Base-by-base conservation (phyloP, 306 rosid species). In the Arachis stenosperma region DNA sequence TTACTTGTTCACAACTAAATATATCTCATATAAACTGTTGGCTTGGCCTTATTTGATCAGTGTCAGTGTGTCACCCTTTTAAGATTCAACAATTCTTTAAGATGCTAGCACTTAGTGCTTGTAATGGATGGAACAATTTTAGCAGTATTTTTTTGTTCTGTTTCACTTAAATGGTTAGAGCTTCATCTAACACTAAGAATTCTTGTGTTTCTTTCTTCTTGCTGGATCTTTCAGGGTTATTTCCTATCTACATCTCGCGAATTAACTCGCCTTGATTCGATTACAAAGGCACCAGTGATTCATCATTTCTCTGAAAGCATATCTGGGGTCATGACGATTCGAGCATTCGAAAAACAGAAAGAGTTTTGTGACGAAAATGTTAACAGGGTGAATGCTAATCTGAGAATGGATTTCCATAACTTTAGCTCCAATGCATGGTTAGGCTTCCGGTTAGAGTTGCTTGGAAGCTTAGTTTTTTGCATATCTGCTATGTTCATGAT, bases 241-340 rank as follows among this genome's bases (percentile, higher is more conserved):
- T 94, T 72, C 75, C 96, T 94, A 30, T 67, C 98, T 52, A 53
- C 98, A 40, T 91, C 98, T 74, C 96, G 98, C 0, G 98, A 94
- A 68, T 69, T 94, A 69, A 91, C 98, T 66, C 94, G 97, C 2
- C 81, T 94, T 6, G 98, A 94, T 76, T 84, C 91, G 12, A 94
- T 94, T 74, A 91, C 98, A 6, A 94, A 94, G 68, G 98, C 98
- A 42, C 98, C 98, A 39, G 87, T 94, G 6, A 94, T 94, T 83
- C 97, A 89, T 75, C 95, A 94, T 74, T 94, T 94, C 84, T 94
- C 98, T 36, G 98, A 94, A 75, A 94, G 96, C 85, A 89, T 94
- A 63, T 83, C 96, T 0, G 98, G 98, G 3, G 96, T 94, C 44
- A 87, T 91, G 97, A 94, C 96, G 0, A 88, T 94, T 56, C 95